Evolutionary conservation across 768 basidiomycete genomes (phyloP).

Genomic region (Kwoniella bestiolae): DNA sequence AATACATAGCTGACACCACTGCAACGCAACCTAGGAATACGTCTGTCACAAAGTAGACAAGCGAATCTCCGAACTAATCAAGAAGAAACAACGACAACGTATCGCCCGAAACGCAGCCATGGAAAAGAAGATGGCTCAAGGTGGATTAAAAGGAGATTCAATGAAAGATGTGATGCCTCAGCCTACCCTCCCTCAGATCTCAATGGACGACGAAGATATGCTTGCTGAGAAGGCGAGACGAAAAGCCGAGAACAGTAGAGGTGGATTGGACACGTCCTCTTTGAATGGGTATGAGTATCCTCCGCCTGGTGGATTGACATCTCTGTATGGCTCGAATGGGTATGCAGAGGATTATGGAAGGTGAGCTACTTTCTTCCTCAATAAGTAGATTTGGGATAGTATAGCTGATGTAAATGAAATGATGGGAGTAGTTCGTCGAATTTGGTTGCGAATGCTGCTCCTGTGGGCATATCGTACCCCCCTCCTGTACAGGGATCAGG

Average conservation of each 20-base stretch:
- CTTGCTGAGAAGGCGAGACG: conserved; percentile 4
- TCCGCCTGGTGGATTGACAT: conserved; percentile 4
- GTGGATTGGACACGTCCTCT: conserved; percentile 12
- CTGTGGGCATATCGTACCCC: conserved; percentile 49
- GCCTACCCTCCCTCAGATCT: conserved; percentile 90
- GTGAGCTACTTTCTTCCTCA: conserved; percentile 16
- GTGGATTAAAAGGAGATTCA: conserved; percentile 85
- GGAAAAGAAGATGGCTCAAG: conserved; percentile 87
- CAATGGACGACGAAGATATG: conserved; percentile 74
- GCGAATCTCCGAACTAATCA: conserved; percentile 93
- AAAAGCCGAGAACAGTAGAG: conserved; percentile 5
- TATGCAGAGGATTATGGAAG: conserved; percentile 36
- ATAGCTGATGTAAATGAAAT: neutral
- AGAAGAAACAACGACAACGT: conserved; percentile 84
- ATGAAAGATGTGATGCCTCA: conserved; percentile 80
- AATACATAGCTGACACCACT: no score
- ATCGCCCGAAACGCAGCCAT: conserved; percentile 76
- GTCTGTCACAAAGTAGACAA: conserved; percentile 99
- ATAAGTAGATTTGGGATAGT: neutral
- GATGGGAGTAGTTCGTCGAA: conserved; percentile 37
- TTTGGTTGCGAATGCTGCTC: conserved; percentile 39
- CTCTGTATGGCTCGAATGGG: conserved; percentile 13
- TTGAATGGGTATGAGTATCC: conserved; percentile 18
- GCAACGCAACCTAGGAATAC: conserved; percentile 94
- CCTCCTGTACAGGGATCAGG: conserved; percentile 25